Base-by-base conservation (phyloP, 2,329 filamentous ascomycete genomes). In the Coniochaeta sp. region DNA sequence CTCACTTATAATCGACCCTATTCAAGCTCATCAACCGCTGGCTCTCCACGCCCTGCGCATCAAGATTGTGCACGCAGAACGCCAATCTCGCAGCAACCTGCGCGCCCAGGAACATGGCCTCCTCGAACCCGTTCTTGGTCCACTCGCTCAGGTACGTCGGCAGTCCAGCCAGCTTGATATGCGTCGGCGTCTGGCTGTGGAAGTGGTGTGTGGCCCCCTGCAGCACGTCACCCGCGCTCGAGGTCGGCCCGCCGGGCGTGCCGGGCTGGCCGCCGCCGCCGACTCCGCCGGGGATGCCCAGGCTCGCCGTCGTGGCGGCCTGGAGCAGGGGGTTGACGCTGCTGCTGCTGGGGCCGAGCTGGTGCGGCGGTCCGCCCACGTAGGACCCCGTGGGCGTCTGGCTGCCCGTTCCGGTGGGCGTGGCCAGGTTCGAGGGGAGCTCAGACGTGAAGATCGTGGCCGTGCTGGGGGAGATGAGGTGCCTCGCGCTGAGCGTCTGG, bases 381-480 rank as follows among this genome's bases (percentile, higher is more conserved):
- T 78, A 83, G 64, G 77, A 83, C 66, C 78, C 82, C 2, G 90
- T 91, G 0, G 95, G 96, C 1, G 93, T 98, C 74, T 96, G 95
- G 17, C 92, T 86, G 36, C 93, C 93, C 0, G 93, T 98, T 22
- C 91, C 93, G 12, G 89, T 83, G 1, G 95, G 95, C 0, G 95
- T 98, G 32, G 90, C 92, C 71, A 97, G 85, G 75, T 95, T 93
- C 9, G 92, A 97, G 8, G 95, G 95, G 40, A 98, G 86, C 74
- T 99, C 95, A 24, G 92, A 96, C 38, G 93, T 96, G 80, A 98
- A 98, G 69, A 98, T 98, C 47, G 93, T 97, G 57, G 91, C 92
- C 1, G 91, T 93, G 30, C 89, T 93, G 0, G 95, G 95, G 1
- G 93, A 96, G 65, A 99, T 87, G 59, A 97, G 83, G 73, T 96